Base-by-base conservation (phyloP, 768 basidiomycete species). In the Lactarius evosmus region DNA sequence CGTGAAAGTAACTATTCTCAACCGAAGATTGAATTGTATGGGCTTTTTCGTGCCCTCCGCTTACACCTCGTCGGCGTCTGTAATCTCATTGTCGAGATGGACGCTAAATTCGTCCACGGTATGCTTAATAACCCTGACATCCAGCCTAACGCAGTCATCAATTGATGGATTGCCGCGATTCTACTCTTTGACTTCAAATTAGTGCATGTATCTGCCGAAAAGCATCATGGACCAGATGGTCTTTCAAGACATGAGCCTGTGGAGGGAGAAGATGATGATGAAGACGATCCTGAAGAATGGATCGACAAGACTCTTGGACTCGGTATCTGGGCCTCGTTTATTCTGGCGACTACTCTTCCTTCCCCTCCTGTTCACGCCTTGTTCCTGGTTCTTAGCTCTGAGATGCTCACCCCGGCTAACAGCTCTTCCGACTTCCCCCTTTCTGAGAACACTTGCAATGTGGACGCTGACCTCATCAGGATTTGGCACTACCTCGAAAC, bases 111-210 rank as follows among this genome's bases (percentile, higher is more conserved):
- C 62, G 73, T 80, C 33, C 70, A 71, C 22, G 78, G 75, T 0
- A 79, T 79, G 77, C 58, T 79, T 1, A 75, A 76, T 30, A 75
- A 78, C 38, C 78, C 76, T 0, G 76, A 78, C 30, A 75, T 0
- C n/a, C 72, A 75, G 5, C 78, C 78, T 0, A 77, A 72, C n/a
- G n/a, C n/a, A n/a, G n/a, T n/a, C n/a, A n/a, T n/a, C 0, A 80
- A 80, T 51, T 59, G 75, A 8, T 81, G 80, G 80, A 78, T 81
- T 41, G 72, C 74, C 0, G 74, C 66, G 0, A 78, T 82, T 11
- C 69, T 75, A 0, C 59, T 77, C 0, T 80, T 78, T 62, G 66
- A 75, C 51, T 77, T 79, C 67, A 67, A 65, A 2, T 63, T 80
- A 0, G 62, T 70, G 0, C 80, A 81, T 55, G 71, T 81, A 8